phyloP scores from a whole-genome alignment of 2,329 filamentous ascomycete genomes.

The Botryosphaeria dothidea region DNA sequence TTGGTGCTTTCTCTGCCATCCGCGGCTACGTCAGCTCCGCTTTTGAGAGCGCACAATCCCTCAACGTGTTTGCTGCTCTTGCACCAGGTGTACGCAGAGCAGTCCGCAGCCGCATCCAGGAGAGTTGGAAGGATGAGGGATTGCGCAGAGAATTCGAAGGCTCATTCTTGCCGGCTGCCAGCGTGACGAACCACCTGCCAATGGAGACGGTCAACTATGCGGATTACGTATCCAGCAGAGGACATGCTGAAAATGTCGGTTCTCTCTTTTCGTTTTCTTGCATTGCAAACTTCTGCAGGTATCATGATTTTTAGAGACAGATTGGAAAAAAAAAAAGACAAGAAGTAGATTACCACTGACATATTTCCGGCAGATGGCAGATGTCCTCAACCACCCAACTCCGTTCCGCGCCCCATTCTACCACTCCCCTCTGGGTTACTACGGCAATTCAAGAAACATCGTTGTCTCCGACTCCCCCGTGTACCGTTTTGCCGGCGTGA shows the following conservation, averaged over 20 bases:
- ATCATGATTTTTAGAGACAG: too few species aligned
- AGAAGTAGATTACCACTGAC: too few species aligned
- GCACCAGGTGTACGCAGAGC: slow-evolving; percentile 39
- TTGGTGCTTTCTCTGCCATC: not conserved
- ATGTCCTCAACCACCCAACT: slow-evolving; percentile 51
- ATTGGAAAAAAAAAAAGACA: not conserved
- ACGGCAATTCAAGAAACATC: slow-evolving; percentile 56
- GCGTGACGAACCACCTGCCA: slow-evolving; percentile 55
- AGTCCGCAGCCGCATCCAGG: slow-evolving; percentile 37
- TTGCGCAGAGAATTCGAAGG: slow-evolving; percentile 23
- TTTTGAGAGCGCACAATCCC: slow-evolving; percentile 11
- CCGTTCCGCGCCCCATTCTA: slow-evolving; percentile 23
- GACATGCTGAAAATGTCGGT: slow-evolving; percentile 10
- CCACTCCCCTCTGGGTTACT: slow-evolving; percentile 52
- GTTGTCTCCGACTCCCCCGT: slow-evolving; percentile 48
- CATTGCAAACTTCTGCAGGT: too few species aligned
- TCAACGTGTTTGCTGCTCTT: slow-evolving; percentile 55
- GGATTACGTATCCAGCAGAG: slow-evolving; percentile 42
- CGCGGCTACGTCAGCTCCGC: not conserved
- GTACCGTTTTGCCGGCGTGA: slow-evolving; percentile 22
- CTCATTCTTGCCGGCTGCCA: slow-evolving; percentile 34
- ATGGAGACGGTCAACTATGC: slow-evolving; percentile 58
- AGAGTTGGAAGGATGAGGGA: slow-evolving; percentile 20
- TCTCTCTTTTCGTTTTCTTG: not conserved
- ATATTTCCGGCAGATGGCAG: slow-evolving; percentile 54